Conservation (phyloP, 148 eudicot species). For the Cornus florida region DNA sequence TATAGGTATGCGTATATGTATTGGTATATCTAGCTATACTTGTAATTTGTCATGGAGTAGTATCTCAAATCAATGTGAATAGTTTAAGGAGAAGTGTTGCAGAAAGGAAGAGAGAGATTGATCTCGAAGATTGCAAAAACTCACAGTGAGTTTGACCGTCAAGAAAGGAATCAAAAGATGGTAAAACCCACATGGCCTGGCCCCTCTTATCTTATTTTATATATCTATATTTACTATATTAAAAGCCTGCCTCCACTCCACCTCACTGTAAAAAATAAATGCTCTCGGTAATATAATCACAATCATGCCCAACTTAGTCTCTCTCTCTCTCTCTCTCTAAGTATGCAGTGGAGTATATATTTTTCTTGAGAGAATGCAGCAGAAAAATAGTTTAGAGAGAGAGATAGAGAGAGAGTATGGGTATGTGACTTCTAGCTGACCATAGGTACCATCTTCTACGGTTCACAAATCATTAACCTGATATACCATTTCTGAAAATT, state of each 20-base stretch:
- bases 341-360: too few relatives aligned
- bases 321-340: too few relatives aligned
- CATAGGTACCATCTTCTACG: neutral
- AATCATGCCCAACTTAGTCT: neutral
- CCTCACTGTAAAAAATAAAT: conserved; percentile 16
- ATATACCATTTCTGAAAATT: neutral
- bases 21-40: too few relatives aligned
- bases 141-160: conserved; percentile 55
- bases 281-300: conserved; percentile 17
- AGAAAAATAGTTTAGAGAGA: neutral
- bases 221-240: neutral
- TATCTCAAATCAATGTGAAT: neutral
- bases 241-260: conserved; percentile 1
- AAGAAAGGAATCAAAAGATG: conserved; percentile 49
- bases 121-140: conserved; percentile 40
- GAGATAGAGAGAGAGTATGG: too few relatives aligned
- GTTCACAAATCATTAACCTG: neutral
- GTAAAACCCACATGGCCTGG: conserved; percentile 39
- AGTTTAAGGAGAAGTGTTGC: conserved; percentile 18
- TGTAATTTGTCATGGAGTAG: neutral
- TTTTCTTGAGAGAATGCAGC: neutral
- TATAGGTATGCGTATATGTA: too few relatives aligned
- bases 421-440: conserved; percentile 2
- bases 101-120: conserved; percentile 16
- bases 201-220: neutral